Evolutionary conservation across 129 eudicot genomes (phyloP), one percentile per base, ranked within the genome.

Genomic region (carrot (Daucus carota)): DNA sequence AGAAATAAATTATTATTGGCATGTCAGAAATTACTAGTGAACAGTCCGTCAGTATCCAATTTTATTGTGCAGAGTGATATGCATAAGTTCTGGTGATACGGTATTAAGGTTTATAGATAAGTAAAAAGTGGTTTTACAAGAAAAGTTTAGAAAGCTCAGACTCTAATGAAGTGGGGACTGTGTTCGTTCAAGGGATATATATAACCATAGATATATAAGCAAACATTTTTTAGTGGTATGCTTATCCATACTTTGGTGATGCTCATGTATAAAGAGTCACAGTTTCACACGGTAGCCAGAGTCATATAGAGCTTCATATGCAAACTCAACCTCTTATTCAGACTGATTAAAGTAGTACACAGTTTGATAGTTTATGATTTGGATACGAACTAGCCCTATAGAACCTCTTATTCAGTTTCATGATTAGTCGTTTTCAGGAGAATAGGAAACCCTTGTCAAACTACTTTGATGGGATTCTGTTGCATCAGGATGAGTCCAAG

Each of bases 31-130:
- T 22, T 33, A 16, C 16, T 44, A 48, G n/a, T n/a, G n/a, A n/a
- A n/a, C n/a, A n/a, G n/a, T n/a, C n/a, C n/a, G n/a, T n/a, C n/a
- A n/a, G 62, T 54, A n/a, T 54, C 13, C 26, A 54, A 22, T 54
- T 22, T 54, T 0, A 54, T 54, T 54, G 13, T 8, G 10, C 62
- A 54, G 29, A n/a, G 14, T 22, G 62, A 4, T 54, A 54, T 54
- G 62, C 62, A 12, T 10, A 44, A 44, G 15, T 54, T n/a, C 8
- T 54, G 8, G 62, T 0, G 62, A 28, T n/a, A n/a, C n/a, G n/a
- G n/a, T 22, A 20, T 9, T 54, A 22, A 50, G 62, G 62, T 4
- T 47, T 47, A 16, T 47, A 46, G 41, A 78, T 83, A 75, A 57
- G 34, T 36, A 34, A 20, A 18, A 17, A 32, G 40, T 13, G 34